Conservation (phyloP, 164 flowering plant genomes). For the Sedum album region DNA sequence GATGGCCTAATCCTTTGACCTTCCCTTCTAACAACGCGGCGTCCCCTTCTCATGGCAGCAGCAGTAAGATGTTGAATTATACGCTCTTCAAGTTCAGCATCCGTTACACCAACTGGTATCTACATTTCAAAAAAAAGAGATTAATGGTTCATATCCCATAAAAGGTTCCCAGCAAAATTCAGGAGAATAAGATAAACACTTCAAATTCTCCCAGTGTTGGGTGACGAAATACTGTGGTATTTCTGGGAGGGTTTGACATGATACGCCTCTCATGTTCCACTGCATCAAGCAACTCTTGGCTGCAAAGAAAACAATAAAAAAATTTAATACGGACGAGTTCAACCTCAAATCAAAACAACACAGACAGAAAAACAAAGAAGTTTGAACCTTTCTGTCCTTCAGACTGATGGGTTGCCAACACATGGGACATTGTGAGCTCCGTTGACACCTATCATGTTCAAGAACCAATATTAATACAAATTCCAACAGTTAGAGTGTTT, state of each 20-base stretch:
- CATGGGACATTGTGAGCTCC: too few species aligned
- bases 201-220: slow-evolving; percentile 38
- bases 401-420: slow-evolving; percentile 40
- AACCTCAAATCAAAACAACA: too few species aligned
- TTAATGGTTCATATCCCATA: too few species aligned
- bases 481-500: neutral
- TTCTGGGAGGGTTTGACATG: slow-evolving; percentile 26
- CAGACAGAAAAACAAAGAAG: neutral
- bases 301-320: slow-evolving; percentile 12
- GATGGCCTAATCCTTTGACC: too few species aligned
- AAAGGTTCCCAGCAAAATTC: neutral
- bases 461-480: neutral
- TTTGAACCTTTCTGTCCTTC: slow-evolving; percentile 31
- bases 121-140: slow-evolving; percentile 11
- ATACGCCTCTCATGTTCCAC: too few species aligned
- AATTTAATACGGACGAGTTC: neutral
- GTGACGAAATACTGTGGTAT: slow-evolving; percentile 31
- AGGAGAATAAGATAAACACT: slow-evolving; percentile 13
- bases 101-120: slow-evolving; percentile 33
- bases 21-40: slow-evolving; percentile 32
- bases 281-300: slow-evolving; percentile 44
- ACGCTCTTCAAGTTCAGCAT: too few species aligned
- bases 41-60: slow-evolving; percentile 40
- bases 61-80: too few species aligned
- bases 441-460: slow-evolving; percentile 25